Conservation (phyloP, 306 rosid genomes). For the Lithocarpus polystachyus region DNA sequence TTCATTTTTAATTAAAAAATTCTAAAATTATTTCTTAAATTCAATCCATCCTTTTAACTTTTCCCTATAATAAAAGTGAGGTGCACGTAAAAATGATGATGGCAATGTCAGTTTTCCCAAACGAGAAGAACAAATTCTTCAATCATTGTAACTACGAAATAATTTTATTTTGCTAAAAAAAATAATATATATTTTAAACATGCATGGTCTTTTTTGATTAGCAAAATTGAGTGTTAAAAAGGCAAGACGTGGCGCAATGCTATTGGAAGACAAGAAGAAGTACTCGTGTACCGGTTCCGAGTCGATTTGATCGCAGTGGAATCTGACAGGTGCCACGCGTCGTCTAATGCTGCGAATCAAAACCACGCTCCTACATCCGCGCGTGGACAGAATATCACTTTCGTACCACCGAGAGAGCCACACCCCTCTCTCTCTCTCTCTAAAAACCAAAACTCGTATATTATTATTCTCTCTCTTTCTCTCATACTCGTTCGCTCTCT, state of each 20-base stretch:
- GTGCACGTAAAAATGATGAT: no score
- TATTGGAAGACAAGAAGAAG: not conserved
- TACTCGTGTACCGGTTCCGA: not conserved
- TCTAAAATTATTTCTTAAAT: no score
- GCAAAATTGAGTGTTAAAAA: accelerated
- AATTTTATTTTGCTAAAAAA: no score
- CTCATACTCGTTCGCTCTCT: slow-evolving; percentile 21
- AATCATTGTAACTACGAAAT: no score
- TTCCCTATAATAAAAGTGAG: no score
- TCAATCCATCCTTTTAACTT: no score
- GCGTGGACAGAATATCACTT: slow-evolving; percentile 22
- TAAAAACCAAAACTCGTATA: slow-evolving; percentile 3
- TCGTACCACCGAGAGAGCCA: slow-evolving; percentile 31
- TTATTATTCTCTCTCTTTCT: not conserved
- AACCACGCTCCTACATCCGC: slow-evolving; percentile 25
- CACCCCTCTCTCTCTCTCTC: slow-evolving; percentile 28
- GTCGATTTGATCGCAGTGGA: slow-evolving; percentile 8
- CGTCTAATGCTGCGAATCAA: not conserved
- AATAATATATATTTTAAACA: not conserved
- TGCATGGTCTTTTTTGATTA: not conserved
- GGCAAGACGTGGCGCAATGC: not conserved
- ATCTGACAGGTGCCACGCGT: slow-evolving; percentile 49
- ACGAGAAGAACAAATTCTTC: no score
- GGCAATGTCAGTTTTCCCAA: no score
- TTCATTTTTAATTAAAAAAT: no score